Conservation (phyloP, 1,284 basidiomycete genomes). For the Sanghuangporus sanghuang region DNA sequence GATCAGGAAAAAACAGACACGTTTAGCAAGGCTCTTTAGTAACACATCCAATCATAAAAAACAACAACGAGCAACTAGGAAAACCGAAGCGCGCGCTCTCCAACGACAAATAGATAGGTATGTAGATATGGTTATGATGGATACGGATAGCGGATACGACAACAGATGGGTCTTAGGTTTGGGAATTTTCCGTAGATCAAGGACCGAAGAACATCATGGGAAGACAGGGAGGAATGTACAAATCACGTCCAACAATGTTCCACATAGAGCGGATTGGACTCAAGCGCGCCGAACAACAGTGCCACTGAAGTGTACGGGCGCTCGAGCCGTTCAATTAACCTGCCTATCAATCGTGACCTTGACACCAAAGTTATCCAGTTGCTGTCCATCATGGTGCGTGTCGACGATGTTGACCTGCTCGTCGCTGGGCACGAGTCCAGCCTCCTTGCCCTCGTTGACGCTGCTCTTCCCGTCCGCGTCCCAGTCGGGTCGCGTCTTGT, state of each 20-base stretch:
- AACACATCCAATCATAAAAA: not conserved
- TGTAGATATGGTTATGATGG: not conserved
- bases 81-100: not conserved
- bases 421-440: constrained; percentile 25
- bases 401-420: constrained; percentile 16
- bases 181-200: no score
- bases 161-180: no score
- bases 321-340: constrained; percentile 22
- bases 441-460: constrained; percentile 43
- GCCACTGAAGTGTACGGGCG: not conserved
- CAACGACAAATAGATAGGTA: not conserved
- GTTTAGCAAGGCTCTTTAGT: not conserved
- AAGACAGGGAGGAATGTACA: not conserved
- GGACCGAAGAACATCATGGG: no score
- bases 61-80: not conserved
- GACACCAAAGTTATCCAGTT: constrained; percentile 24
- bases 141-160: not conserved
- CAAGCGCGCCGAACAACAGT: not conserved
- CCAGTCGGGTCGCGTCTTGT: constrained; percentile 24
- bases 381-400: constrained; percentile 23
- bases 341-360: constrained; percentile 32
- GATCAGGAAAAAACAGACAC: not conserved
- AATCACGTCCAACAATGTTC: not conserved
- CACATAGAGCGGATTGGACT: no score
- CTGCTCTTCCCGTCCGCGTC: constrained; percentile 51